Base-by-base conservation (phyloP, 306 rosid species). In the Vicia sativa region DNA sequence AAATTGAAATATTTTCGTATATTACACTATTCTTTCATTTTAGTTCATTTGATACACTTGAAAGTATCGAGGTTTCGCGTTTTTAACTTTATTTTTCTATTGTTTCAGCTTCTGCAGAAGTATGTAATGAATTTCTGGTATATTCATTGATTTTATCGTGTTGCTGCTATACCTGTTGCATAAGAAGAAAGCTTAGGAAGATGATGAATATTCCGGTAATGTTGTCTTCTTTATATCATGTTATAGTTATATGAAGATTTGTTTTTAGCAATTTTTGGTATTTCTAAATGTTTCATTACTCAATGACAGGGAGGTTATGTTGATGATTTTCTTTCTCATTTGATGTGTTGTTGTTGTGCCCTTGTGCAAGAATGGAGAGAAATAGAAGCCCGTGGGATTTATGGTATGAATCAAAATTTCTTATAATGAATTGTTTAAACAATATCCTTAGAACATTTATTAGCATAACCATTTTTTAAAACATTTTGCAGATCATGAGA, bases 281-380 rank as follows among this genome's bases (percentile, higher is more conserved):
- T 68, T 43, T 76, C 28, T 13, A 7, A 18, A 68, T 52, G 53
- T 55, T 59, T 44, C 9, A 44, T 52, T 70, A 44, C 65, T 68
- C 59, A 11, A 26, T 46, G 50, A 43, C 80, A 95, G 99, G 99
- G 99, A 44, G 97, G 99, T 25, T 88, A 50, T 41, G 55, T 90
- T 74, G 99, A 95, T 53, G 99, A 95, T 77, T 90, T 95, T 83
- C 97, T 90, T 70, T 90, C 99, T 9, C 99, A 95, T 77, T 70
- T 95, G 68, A 87, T 95, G 96, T 95, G 99, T 62, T 95, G 96
- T 84, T 95, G 96, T 74, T 95, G 99, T 38, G 91, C 99, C 58
- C 92, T 95, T 67, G 95, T 95, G 75, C 99, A 95, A 95, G 99
- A 95, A 81, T 90, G 96, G 97, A 84, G 97, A 73, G 99, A 95